Conservation (phyloP, 768 basidiomycete species). For the Glaciozyma antarctica region DNA sequence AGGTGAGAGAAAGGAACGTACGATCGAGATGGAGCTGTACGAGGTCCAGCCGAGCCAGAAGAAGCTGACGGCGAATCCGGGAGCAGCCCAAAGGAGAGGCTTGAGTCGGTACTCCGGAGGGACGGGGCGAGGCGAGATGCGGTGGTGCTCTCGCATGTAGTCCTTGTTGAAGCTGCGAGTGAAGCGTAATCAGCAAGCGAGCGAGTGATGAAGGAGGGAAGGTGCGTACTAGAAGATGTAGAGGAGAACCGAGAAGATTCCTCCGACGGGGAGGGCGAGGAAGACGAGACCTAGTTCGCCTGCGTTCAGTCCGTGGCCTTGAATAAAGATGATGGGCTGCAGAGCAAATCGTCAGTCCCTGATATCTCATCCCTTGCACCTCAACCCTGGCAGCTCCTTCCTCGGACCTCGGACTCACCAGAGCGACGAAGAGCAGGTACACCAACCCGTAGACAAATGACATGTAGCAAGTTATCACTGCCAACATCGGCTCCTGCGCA, state of each 20-base stretch:
- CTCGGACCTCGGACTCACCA: not conserved
- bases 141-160: conserved; percentile 1
- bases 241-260: conserved; percentile 17
- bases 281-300: conserved; percentile 36
- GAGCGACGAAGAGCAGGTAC: not conserved
- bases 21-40: conserved; percentile 13
- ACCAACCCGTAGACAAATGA: conserved; percentile 17
- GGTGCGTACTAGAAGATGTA: conserved; percentile 26
- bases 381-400: not conserved
- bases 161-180: conserved; percentile 28
- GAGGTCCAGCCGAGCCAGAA: conserved; percentile 33
- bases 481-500: conserved; percentile 36
- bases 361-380: too few relatives aligned
- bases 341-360: conserved; percentile 1
- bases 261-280: conserved; percentile 35
- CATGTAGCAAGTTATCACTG: conserved; percentile 31
- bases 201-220: not conserved
- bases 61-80: not conserved
- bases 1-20: not conserved
- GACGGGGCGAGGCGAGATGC: conserved; percentile 17
- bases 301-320: conserved; percentile 36
- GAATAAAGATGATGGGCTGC: conserved; percentile 36
- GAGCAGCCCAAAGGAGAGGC: conserved; percentile 14
- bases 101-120: conserved; percentile 36
- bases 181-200: not conserved